Evolutionary conservation across 352 stramenopile species (phyloP).

Genomic region (Phytophthora citrophthora): DNA sequence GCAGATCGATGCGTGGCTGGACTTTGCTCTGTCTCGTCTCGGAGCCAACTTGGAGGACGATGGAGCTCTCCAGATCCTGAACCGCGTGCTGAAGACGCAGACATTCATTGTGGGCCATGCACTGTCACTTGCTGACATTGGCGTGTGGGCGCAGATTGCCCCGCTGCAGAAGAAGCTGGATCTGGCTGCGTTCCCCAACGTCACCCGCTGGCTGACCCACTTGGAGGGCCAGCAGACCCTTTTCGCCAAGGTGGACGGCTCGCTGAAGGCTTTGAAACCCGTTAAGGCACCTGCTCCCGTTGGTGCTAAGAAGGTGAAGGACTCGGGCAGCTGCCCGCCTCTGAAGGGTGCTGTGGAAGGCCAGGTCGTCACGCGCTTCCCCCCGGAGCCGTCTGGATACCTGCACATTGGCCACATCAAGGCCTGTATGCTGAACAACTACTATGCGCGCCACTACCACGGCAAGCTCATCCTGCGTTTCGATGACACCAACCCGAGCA

Average conservation of each 20-base stretch:
- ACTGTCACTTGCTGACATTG: conserved; percentile 96
- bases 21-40: conserved; percentile 88
- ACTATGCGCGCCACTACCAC: conserved; percentile 98
- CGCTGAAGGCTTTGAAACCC: conserved; percentile 61
- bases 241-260: conserved; percentile 57
- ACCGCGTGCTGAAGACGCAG: conserved; percentile 85
- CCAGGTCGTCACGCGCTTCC: conserved; percentile 98
- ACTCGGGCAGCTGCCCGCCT: conserved; percentile 90
- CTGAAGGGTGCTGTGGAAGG: conserved; percentile 95
- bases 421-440: conserved; percentile 99
- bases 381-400: conserved; percentile 98
- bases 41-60: conserved; percentile 36
- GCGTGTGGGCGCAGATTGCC: conserved; percentile 87
- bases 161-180: conserved; percentile 52
- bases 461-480: conserved; percentile 99
- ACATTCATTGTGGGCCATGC: conserved; percentile 96
- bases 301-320: conserved; percentile 70
- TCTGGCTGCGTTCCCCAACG: conserved; percentile 62
- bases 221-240: conserved; percentile 59
- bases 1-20: conserved; percentile 94
- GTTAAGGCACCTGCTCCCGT: conserved; percentile 23
- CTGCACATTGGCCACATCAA: conserved; percentile 99
- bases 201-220: conserved; percentile 78
- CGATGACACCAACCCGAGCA: conserved; percentile 99
- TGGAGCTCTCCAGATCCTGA: conserved; percentile 80